Base-by-base conservation (phyloP, 2,329 filamentous ascomycete species). In the Teratosphaeria gauchensis region DNA sequence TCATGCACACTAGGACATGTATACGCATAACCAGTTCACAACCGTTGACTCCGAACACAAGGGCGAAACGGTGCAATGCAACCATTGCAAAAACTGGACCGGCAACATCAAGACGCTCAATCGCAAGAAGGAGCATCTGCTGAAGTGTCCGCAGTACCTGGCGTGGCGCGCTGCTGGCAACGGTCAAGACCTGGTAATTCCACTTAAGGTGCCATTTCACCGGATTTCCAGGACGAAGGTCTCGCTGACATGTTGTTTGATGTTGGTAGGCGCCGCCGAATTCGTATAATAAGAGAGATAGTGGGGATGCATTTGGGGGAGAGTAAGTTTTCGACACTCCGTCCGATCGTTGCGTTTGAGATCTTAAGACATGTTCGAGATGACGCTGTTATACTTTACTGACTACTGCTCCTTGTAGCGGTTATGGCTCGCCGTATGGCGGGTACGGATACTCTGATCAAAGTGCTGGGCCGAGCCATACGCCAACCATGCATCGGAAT, bases 91-190 rank as follows among this genome's bases (percentile, higher is more conserved):
- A 56, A 61, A 63, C 53, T 71, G 69, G 69, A 69, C 67, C 14
- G 68, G 68, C 32, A 68, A 63, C 56, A 55, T 64, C 61, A 68
- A 68, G 64, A 70, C 66, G 8, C 62, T 71, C 21, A 67, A 67
- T 42, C 68, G 69, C 58, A 71, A 71, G 58, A 71, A 71, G 53
- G 62, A 64, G 1, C 69, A 70, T 61, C 63, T 71, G 16, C 56
- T 63, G 28, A 66, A 64, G 32, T 71, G 69, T 53, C 56, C 63
- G 9, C 62, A 63, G 53, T 71, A 71, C 58, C 56, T 60, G 33
- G 55, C 60, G 21, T 71, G 69, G 69, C 63, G 69, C 51, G 65
- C 64, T 8, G 60, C 62, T 24, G 69, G 69, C 54, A 67, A 71
- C 59, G 69, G 69, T 51, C 65, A 71, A 59, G 68, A 71, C 57